A percentile compares a stretch with the other conserved stretches of the same genome.
Evolutionary conservation across 768 basidiomycete genomes (phyloP).

Genomic region (Naganishia onofrii): DNA sequence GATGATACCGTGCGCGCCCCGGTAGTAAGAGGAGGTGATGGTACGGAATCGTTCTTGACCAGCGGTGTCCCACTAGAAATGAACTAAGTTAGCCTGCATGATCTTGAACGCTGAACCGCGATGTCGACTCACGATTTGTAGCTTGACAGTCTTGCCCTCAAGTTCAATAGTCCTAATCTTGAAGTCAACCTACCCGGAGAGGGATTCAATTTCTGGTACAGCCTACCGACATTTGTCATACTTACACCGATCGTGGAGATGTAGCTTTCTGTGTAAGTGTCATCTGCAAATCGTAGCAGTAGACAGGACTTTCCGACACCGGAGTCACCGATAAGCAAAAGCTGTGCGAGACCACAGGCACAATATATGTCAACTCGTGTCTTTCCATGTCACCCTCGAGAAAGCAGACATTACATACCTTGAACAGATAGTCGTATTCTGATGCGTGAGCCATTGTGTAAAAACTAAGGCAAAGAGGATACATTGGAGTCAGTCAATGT

Average conservation of each 20-base stretch:
- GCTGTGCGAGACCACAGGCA: conserved; percentile 55
- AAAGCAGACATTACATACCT: conserved; percentile 43
- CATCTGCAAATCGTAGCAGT: conserved; percentile 80
- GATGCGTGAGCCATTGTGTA: conserved; percentile 47
- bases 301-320: conserved; percentile 90
- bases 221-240: conserved; percentile 1
- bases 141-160: conserved; percentile 94
- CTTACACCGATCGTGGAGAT: conserved; percentile 97
- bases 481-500: not conserved
- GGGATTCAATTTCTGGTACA: conserved; percentile 5
- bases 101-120: not conserved
- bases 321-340: conserved; percentile 93
- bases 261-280: conserved; percentile 98
- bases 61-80: conserved; percentile 89
- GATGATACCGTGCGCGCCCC: conserved; percentile 97
- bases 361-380: conserved; percentile 29
- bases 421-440: conserved; percentile 53
- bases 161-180: conserved; percentile 94
- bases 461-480: not conserved
- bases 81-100: not conserved
- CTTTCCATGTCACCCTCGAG: conserved; percentile 8
- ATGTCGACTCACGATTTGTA: conserved; percentile 81
- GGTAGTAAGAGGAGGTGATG: conserved; percentile 98
- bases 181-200: conserved; percentile 35
- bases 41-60: conserved; percentile 98